phyloP scores from a whole-genome alignment of 306 rosid genomes.

The Casuarina glauca region DNA sequence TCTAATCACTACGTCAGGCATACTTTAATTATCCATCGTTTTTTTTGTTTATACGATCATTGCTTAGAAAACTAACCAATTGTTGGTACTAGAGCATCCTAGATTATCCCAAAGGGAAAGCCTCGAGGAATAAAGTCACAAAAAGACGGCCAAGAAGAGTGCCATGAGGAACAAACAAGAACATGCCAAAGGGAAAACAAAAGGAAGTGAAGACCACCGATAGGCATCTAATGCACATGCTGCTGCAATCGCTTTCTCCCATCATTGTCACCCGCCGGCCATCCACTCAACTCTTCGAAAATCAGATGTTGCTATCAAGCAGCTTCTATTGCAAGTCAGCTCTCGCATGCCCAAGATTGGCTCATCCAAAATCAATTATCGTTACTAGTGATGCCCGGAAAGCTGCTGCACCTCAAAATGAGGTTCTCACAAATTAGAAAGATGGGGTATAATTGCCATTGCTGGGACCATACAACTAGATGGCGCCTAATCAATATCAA shows the following conservation, averaged over 20 bases:
- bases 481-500: not conserved
- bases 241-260: not conserved
- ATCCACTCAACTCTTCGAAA: conserved; percentile 22
- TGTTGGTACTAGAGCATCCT: not conserved
- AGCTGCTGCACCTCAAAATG: not conserved
- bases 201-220: conserved; percentile 16
- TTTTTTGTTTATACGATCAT: too few species aligned
- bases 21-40: too few species aligned
- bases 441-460: not conserved
- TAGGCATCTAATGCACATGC: conserved; percentile 21
- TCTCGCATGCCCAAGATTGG: conserved; percentile 3
- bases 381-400: not conserved
- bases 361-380: conserved; percentile 6
- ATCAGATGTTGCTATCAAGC: not conserved
- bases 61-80: too few species aligned
- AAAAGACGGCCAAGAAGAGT: not conserved
- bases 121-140: not conserved
- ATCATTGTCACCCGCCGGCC: conserved; percentile 27
- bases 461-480: not conserved
- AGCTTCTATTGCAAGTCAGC: conserved; percentile 4
- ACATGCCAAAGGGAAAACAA: conserved; percentile 21
- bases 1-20: too few species aligned
- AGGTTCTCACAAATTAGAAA: not conserved
- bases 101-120: not conserved
- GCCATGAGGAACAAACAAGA: not conserved